Evolutionary conservation across 345 rosid species (phyloP).

Genomic region (sweet orange (Citrus sinensis)): DVS_A1.0 CM039161.1:20602501-20603000

Average conservation of each 20-base stretch:
- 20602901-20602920: neutral
- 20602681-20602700: neutral
- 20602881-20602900: neutral
- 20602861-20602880: neutral
- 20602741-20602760: neutral
- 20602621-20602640: neutral
- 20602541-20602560: conserved; percentile 33
- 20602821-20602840: neutral
- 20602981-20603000: conserved; percentile 24
- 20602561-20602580: conserved; percentile 36
- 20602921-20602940: neutral
- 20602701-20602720: neutral
- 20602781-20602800: neutral
- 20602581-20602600: conserved; percentile 37
- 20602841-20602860: neutral
- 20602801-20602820: neutral
- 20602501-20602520: conserved; percentile 40
- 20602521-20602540: conserved; percentile 35
- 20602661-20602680: neutral
- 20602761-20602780: neutral
- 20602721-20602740: neutral
- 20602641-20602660: neutral
- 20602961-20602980: neutral
- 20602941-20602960: neutral
- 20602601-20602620: neutral